A percentile compares a stretch with the other conserved stretches of the same genome.
These are phyloP conservation scores for Nitzschia sp. DNA, from an alignment of 108 stramenopile genomes.

Conservation along the genomic window DNA sequence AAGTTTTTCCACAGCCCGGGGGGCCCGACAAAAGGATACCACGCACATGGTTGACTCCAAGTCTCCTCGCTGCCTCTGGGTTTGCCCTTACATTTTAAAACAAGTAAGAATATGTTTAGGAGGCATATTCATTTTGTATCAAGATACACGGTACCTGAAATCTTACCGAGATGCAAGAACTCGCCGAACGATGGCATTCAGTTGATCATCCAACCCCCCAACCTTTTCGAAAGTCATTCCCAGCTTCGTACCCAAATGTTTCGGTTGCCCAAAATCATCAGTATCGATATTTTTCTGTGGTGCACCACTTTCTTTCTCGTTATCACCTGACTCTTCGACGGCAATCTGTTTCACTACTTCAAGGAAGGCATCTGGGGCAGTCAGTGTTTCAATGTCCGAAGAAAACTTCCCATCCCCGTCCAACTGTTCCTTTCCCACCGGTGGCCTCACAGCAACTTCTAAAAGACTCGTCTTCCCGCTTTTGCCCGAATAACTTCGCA, in stretches of 20 bases:
- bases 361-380: conserved; percentile 26
- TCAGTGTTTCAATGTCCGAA: conserved; percentile 39
- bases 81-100: conserved; percentile 47
- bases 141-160: too few species aligned
- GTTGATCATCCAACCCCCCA: conserved; percentile 74
- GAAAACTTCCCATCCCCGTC: conserved; percentile 41
- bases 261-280: conserved; percentile 21
- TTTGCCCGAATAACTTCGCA: conserved; percentile 63
- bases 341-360: conserved; percentile 26
- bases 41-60: conserved; percentile 86
- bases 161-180: conserved; percentile 70
- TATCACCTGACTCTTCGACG: not conserved
- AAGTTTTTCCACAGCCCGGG: conserved; percentile 86
- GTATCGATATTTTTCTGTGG: not conserved
- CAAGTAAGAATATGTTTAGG: not conserved
- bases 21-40: conserved; percentile 82
- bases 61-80: conserved; percentile 82
- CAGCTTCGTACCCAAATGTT: conserved; percentile 54
- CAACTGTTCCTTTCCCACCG: conserved; percentile 44
- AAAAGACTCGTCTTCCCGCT: conserved; percentile 58
- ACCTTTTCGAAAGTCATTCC: conserved; percentile 81
- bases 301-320: conserved; percentile 3
- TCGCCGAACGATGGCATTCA: conserved; percentile 79
- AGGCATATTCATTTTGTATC: not conserved
- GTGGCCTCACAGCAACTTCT: conserved; percentile 76